Conservation (phyloP, 805 yeast genomes). For the Saturnispora dispora region DNA sequence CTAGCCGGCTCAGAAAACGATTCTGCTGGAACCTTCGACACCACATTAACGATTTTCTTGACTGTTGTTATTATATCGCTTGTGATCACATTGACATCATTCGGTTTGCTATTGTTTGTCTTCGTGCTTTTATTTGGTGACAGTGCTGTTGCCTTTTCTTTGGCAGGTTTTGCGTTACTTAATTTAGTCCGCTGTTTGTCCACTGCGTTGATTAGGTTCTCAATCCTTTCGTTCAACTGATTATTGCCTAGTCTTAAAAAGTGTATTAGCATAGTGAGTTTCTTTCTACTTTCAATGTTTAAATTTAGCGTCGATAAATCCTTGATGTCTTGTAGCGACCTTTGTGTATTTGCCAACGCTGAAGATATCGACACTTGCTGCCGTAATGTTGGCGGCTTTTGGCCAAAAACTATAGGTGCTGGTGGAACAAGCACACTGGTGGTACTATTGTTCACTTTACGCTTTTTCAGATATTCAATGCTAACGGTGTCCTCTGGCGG, state of each 20-base stretch:
- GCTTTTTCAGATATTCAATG: background rate
- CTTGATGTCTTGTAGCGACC: slow-evolving; percentile 26
- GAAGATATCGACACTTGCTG: slow-evolving; percentile 25
- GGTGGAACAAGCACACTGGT: background rate
- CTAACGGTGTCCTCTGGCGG: background rate
- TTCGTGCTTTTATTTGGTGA: background rate
- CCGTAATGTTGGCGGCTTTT: slow-evolving; percentile 13
- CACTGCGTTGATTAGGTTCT: slow-evolving; percentile 33
- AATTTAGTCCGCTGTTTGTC: slow-evolving; percentile 20
- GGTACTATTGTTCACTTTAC: background rate
- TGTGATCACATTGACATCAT: slow-evolving; percentile 14
- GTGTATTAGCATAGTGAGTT: slow-evolving; percentile 71
- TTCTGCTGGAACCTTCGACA: slow-evolving; percentile 75
- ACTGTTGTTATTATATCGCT: slow-evolving; percentile 79
- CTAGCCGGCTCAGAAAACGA: slow-evolving; percentile 73
- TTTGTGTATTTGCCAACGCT: slow-evolving; percentile 23
- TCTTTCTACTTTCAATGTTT: slow-evolving; percentile 58
- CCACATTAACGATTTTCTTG: slow-evolving; percentile 75
- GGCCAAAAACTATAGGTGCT: background rate
- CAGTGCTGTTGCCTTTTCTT: background rate
- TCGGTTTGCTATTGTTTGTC: background rate
- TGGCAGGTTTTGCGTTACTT: slow-evolving; percentile 4
- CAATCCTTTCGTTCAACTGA: slow-evolving; percentile 60
- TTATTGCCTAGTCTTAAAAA: slow-evolving; percentile 73
- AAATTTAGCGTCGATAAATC: slow-evolving; percentile 28